Conservation (phyloP, 2,329 filamentous ascomycete genomes). For the Coniochaeta pulveracea region DNA sequence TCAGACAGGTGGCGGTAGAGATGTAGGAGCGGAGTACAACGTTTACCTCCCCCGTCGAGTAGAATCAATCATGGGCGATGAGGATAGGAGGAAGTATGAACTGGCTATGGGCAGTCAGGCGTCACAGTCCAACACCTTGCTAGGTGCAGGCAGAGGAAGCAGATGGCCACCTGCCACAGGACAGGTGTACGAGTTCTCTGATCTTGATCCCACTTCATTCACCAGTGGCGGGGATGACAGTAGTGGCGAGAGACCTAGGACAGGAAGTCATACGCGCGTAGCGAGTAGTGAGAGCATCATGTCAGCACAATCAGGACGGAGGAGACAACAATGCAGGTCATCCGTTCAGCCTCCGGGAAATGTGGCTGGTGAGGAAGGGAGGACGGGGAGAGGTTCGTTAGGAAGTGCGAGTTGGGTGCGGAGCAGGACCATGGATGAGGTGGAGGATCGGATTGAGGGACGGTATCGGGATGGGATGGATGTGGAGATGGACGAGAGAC, state of each 20-base stretch:
- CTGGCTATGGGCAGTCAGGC: constrained; percentile 50
- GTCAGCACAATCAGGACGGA: constrained; percentile 6
- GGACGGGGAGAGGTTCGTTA: constrained; percentile 25
- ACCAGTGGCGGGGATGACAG: constrained; percentile 28
- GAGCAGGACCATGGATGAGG: constrained; percentile 16
- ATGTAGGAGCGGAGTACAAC: too few relatives aligned
- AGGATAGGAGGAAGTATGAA: constrained; percentile 64
- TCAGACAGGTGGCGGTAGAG: constrained; percentile 37
- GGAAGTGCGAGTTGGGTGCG: constrained; percentile 22
- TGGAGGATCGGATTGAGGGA: constrained; percentile 17
- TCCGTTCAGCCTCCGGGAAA: constrained; percentile 15
- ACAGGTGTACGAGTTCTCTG: constrained; percentile 37
- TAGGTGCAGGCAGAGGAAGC: constrained; percentile 17
- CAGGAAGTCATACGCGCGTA: constrained; percentile 13
- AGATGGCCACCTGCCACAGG: constrained; percentile 25
- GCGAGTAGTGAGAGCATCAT: constrained; percentile 14
- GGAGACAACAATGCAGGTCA: constrained; percentile 6
- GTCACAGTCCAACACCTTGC: constrained; percentile 27
- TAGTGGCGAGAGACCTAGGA: constrained; percentile 19
- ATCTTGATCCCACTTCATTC: constrained; percentile 29
- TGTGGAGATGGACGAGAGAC: too few relatives aligned
- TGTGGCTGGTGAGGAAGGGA: too few relatives aligned
- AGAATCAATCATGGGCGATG: constrained; percentile 67
- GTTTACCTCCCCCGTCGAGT: constrained; percentile 57
- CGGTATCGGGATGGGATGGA: not conserved